Conservation (phyloP, 257 asterid genomes). For the Ophiorrhiza pumila region DNA sequence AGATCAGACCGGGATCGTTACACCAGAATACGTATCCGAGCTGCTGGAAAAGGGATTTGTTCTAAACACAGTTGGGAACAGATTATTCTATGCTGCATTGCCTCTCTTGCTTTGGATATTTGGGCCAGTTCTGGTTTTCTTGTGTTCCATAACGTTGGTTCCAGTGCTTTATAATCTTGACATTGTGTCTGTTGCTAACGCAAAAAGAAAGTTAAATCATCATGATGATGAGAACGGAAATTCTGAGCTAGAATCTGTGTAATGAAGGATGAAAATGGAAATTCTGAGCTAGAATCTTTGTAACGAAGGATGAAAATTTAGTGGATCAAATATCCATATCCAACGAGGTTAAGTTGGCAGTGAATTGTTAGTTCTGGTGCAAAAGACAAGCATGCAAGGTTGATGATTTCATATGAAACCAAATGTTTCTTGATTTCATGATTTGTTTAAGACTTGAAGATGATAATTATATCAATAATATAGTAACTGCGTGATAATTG, state of each 20-base stretch:
- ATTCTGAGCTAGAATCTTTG: no score
- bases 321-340: no score
- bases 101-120: constrained; percentile 87
- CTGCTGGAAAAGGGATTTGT: constrained; percentile 61
- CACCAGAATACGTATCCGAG: constrained; percentile 61
- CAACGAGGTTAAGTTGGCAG: no score
- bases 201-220: constrained; percentile 24
- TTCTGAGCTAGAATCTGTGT: constrained; percentile 20
- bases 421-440: no score
- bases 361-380: no score
- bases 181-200: constrained; percentile 35
- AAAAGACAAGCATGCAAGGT: no score
- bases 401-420: no score
- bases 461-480: no score
- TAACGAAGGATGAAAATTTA: no score
- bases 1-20: constrained; percentile 38
- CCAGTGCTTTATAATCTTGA: constrained; percentile 79
- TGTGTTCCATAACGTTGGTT: constrained; percentile 63
- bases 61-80: constrained; percentile 69
- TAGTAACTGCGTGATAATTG: no score
- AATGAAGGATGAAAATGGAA: constrained; percentile 4
- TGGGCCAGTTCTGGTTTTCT: constrained; percentile 77
- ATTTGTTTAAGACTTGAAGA: no score
- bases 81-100: constrained; percentile 73
- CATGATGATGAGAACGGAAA: constrained; percentile 16